These are phyloP conservation scores for Coemansia sp. DNA, from an alignment of 371 early-diverging fungal genomes.

Conservation along the genomic window DNA sequence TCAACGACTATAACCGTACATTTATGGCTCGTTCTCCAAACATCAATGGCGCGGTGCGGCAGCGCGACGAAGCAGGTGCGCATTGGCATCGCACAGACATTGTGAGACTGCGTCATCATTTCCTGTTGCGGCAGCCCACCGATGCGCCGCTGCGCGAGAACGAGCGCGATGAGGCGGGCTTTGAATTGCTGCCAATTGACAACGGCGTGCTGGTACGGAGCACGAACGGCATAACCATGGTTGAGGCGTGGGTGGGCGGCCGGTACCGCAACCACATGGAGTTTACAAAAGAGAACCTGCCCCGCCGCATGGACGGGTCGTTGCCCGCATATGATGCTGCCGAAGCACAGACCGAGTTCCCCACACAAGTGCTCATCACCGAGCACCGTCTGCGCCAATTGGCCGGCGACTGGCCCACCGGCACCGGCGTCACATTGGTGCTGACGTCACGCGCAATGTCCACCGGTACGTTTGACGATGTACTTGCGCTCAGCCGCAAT, in stretches of 20 bases:
- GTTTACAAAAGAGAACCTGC: constrained; percentile 53
- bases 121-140: constrained; percentile 57
- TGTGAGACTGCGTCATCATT: constrained; percentile 63
- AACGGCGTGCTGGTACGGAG: constrained; percentile 52
- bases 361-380: constrained; percentile 13
- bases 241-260: constrained; percentile 59
- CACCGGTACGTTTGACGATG: constrained; percentile 43
- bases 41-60: constrained; percentile 52
- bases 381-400: constrained; percentile 7
- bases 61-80: constrained; percentile 59
- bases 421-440: constrained; percentile 49
- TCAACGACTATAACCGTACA: constrained; percentile 64
- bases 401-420: constrained; percentile 42
- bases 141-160: constrained; percentile 51
- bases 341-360: constrained; percentile 22
- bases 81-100: constrained; percentile 67
- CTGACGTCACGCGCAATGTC: constrained; percentile 51
- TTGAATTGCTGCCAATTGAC: constrained; percentile 35
- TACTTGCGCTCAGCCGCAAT: constrained; percentile 31
- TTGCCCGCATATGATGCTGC: constrained; percentile 17
- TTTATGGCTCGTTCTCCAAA: constrained; percentile 62
- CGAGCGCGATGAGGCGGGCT: constrained; percentile 13
- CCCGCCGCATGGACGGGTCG: constrained; percentile 27
- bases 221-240: constrained; percentile 56
- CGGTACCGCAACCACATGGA: constrained; percentile 58